Percentiles rank a stretch among this genome's conserved stretches.
These are phyloP conservation scores for Lantana camara DNA, from an alignment of 257 asterid species.

Conservation along the genomic window DNA sequence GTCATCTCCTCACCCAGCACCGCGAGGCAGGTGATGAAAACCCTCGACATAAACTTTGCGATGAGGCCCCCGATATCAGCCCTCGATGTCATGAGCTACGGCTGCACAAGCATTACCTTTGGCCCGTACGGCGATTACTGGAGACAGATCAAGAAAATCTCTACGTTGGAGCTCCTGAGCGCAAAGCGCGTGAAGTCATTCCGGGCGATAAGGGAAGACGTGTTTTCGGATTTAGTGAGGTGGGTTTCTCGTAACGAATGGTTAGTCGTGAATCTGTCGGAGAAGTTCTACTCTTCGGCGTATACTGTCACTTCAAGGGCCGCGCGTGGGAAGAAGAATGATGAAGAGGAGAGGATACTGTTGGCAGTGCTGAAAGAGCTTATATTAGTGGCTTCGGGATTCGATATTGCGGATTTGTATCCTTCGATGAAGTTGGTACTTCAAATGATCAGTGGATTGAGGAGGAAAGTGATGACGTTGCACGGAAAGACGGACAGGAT, in stretches of 20 bases:
- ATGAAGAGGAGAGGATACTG: slow-evolving; percentile 25
- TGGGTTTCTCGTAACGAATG: slow-evolving; percentile 24
- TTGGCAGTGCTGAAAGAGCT: slow-evolving; percentile 3
- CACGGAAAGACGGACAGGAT: slow-evolving; percentile 30
- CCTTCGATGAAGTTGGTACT: slow-evolving; percentile 34
- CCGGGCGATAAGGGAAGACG: slow-evolving; percentile 34
- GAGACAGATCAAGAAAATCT: slow-evolving; percentile 40
- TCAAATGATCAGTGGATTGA: slow-evolving; percentile 30
- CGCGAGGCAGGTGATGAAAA: slow-evolving; percentile 35
- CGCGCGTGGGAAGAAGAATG: slow-evolving; percentile 30
- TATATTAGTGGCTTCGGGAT: slow-evolving; percentile 19
- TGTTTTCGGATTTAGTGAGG: background rate
- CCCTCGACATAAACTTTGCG: slow-evolving; percentile 34
- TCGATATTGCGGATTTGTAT: slow-evolving; percentile 26
- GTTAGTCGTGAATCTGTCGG: slow-evolving; percentile 31
- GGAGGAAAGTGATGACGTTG: slow-evolving; percentile 22
- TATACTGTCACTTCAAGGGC: slow-evolving; percentile 26
- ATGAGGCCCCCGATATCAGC: slow-evolving; percentile 31
- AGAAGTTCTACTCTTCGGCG: slow-evolving; percentile 11
- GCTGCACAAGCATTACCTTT: slow-evolving; percentile 30
- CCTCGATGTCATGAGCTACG: slow-evolving; percentile 29
- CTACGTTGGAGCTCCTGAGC: slow-evolving; percentile 39
- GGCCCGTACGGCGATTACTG: slow-evolving; percentile 38
- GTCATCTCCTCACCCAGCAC: slow-evolving; percentile 38
- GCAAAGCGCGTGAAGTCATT: slow-evolving; percentile 33